Evolutionary conservation across 495 filamentous ascomycete species (phyloP), one percentile per base, ranked within the genome.

Genomic region (Thermothielavioides terrestris): DNA sequence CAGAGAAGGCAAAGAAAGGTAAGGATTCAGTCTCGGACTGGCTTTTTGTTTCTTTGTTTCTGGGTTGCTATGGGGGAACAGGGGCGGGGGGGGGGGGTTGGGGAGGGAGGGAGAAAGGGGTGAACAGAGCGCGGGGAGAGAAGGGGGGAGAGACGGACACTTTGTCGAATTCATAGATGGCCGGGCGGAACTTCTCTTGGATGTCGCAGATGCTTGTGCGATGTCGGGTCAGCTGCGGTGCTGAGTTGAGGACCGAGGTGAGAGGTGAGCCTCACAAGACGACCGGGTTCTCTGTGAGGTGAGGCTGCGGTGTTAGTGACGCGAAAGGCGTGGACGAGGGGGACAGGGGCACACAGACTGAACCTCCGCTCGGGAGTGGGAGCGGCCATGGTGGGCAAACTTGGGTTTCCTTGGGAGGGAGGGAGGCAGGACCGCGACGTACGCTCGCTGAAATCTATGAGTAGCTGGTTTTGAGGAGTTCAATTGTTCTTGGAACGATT

Each of bases 161-260:
- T 60, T 85, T 86, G 39, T 85, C 72, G 59, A 88, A 95, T 64
- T 94, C 82, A 65, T 80, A 77, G 62, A 98, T 94, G 34, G 79
- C 79, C 4, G 72, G 67, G 36, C 88, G 78, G 73, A 98, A 98
- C 63, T 86, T 90, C 54, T 95, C 90, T 75, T 98, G 92, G 55
- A 96, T 77, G 59, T 98, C 92, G 72, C 92, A 98, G 59, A 98
- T 77, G 56, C 91, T 97, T 57, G 8, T 8, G 2, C 0, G 1
- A 28, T 44, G 48, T 50, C 12, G 20, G 15, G n/a, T 20, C 52
- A 47, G 42, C 42, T 47, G 27, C 5, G 20, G 18, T 8, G 1
- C 25, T 22, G 15, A 36, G n/a, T 20, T 2, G 3, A 27, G 12
- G 7, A 6, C 5, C 12, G 11, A 21, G 25, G 45, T 17, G 42